Evolutionary conservation across 106 monocot genomes (phyloP), one percentile per base, ranked within the genome.

Genomic region (Gastrodia elata): DNA sequence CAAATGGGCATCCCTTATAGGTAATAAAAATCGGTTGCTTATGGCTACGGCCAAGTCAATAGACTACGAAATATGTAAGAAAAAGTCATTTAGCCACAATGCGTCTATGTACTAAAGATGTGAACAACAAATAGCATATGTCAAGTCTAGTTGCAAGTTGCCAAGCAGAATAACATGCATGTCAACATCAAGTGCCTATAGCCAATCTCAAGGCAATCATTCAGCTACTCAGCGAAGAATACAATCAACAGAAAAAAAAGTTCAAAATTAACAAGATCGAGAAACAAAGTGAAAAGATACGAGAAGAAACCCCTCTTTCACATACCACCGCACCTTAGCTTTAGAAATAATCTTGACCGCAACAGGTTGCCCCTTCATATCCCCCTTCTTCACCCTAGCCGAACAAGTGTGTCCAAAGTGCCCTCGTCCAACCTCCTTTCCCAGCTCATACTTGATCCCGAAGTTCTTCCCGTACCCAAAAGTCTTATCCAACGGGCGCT

Each of bases 291-390:
- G 22, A 57, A 30, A 8, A 38, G 64, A 70, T 36, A 68, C 64
- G 67, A 41, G 26, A 68, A 73, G 74, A 69, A 68, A 40, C 55
- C 40, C 25, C 33, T 55, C 75, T 20, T 38, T 52, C 28, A 77
- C 77, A 80, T 72, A 82, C 72, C 72, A 80, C 35, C 75, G 69
- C 59, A 91, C 91, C 91, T 91, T 91, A 74, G 85, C 81, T 77
- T 91, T 91, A 49, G 88, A 81, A 32, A 91, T 91, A 67, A 88
- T 88, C 79, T 91, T 91, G 72, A 91, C 85, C 3, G 91, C 91
- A 10, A 91, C 81, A 34, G 41, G 37, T 79, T 83, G 85, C 20
- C 91, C 88, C 73, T 82, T 88, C 37, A 91, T 77, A 70, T 83
- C 85, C 33, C 91, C 91, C 75, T 88, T 91, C 77, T 82, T 85